Conservation (phyloP, 2,329 filamentous ascomycete species). For the Alternaria ethzedia region DNA sequence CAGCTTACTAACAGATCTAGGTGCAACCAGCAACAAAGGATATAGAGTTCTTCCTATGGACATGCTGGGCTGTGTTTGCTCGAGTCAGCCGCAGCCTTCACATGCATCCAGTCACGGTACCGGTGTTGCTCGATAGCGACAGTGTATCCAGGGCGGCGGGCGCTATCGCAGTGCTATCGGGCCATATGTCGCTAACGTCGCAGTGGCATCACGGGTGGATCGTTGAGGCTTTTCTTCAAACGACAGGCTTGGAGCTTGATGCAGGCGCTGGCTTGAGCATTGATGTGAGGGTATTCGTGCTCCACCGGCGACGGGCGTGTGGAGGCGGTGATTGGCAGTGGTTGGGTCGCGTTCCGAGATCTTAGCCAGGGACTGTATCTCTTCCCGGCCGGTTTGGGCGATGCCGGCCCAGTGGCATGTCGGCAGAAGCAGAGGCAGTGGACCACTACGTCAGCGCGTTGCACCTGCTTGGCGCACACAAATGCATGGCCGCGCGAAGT, state of each 20-base stretch:
- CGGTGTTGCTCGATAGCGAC: background rate
- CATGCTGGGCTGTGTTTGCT: background rate
- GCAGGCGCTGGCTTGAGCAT: slow-evolving; percentile 24
- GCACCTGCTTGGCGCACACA: slow-evolving; percentile 15
- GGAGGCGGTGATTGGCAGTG: slow-evolving; percentile 22
- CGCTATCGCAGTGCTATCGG: slow-evolving; percentile 6
- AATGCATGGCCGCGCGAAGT: background rate
- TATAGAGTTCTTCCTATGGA: background rate
- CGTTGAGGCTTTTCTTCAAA: slow-evolving; percentile 33
- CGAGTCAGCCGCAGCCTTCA: slow-evolving; percentile 3
- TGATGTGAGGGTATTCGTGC: slow-evolving; percentile 20
- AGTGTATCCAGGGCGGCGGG: background rate
- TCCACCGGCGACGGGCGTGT: slow-evolving; percentile 20
- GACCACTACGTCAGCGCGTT: slow-evolving; percentile 34
- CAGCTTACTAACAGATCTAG: background rate
- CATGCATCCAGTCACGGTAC: slow-evolving; percentile 2
- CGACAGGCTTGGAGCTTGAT: slow-evolving; percentile 19
- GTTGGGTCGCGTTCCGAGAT: slow-evolving; percentile 11
- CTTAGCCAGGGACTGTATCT: slow-evolving; percentile 27
- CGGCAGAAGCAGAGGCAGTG: slow-evolving; percentile 13
- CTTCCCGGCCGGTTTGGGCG: slow-evolving; percentile 21
- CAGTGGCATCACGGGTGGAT: slow-evolving; percentile 20
- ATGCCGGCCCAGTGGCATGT: slow-evolving; percentile 13
- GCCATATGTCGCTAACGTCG: slow-evolving; percentile 17
- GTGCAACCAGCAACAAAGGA: background rate